Base-by-base conservation (phyloP, 208 protist genomes). In the Wallacemonas sp. region DNA sequence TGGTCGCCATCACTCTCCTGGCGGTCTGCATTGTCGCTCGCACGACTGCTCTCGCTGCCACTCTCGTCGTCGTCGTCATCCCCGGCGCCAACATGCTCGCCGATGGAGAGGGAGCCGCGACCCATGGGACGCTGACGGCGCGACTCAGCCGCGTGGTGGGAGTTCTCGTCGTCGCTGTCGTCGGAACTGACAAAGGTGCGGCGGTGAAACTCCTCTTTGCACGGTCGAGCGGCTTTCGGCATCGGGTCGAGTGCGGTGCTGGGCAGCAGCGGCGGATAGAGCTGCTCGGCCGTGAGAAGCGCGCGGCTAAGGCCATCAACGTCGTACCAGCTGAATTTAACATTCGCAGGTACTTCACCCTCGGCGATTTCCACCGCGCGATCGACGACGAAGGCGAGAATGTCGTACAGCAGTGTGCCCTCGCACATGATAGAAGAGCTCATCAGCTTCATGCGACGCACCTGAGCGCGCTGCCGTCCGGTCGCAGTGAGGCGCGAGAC, bases 171-270 rank as follows among this genome's bases (percentile, higher is more conserved):
- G 57, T 92, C 83, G 71, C 85, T 92, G 33, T 95, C 89, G 66
- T 95, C 89, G 46, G 81, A 89, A 76, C 85, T 91, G 37, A 95
- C 77, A 65, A 95, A 92, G 1, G 89, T 91, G 63, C 76, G 71
- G 32, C 68, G 65, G 76, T 92, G 89, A 44, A 57, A 67, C 69
- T 67, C 65, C 65, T 76, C 77, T 22, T 38, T 34, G 12, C 63
- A 64, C 38, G 78, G 73, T 41, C 66, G 60, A 0, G 38, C 34
- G 50, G 64, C 71, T 27, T 57, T 58, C 10, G 50, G 50, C 5
- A 57, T 13, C 19, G 50, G 55, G 54, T 71, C 69, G 19, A 75
- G 21, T 6, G 70, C 36, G 13, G 6, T 19, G 36, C 62, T 55
- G 39, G 71, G 74, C 54, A 90, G 45, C 36, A 96, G 54, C 17